Evolutionary conservation across 495 filamentous ascomycete genomes (phyloP).

Genomic region (Acidomyces sp.): DNA sequence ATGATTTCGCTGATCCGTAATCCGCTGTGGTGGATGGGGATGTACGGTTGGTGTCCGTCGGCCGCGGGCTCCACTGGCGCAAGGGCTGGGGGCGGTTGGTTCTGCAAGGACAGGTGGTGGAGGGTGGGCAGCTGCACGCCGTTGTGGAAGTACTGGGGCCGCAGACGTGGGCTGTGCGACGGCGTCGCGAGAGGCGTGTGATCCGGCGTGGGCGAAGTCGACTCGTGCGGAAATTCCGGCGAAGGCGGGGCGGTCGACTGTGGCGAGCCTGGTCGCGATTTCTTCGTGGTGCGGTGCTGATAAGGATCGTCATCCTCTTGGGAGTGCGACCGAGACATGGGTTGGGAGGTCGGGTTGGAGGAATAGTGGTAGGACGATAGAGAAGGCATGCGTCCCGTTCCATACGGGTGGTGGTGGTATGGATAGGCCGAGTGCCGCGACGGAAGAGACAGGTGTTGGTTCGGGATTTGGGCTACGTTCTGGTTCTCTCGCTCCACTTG

Average conservation of each 20-base stretch:
- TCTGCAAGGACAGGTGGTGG: slow-evolving; percentile 71
- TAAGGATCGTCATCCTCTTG: slow-evolving; percentile 72
- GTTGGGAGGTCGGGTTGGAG: slow-evolving; percentile 37
- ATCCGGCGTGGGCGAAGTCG: slow-evolving; percentile 87
- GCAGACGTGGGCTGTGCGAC: slow-evolving; percentile 83
- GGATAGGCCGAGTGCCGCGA: slow-evolving; percentile 43
- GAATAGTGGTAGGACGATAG: slow-evolving; percentile 66
- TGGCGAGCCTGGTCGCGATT: slow-evolving; percentile 82
- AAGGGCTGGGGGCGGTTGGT: slow-evolving; percentile 56
- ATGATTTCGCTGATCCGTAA: slow-evolving; percentile 87
- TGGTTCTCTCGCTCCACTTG: slow-evolving; percentile 69
- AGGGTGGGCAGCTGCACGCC: slow-evolving; percentile 77
- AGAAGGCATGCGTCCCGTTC: slow-evolving; percentile 44
- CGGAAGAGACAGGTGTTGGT: slow-evolving; percentile 46
- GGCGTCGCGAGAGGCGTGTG: slow-evolving; percentile 93
- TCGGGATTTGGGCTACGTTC: slow-evolving; percentile 35
- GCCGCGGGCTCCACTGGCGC: slow-evolving; percentile 80
- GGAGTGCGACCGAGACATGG: slow-evolving; percentile 84
- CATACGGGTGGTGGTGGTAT: slow-evolving; percentile 22
- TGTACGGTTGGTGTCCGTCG: slow-evolving; percentile 44
- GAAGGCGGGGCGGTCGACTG: slow-evolving; percentile 92
- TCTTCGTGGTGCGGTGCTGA: slow-evolving; percentile 62
- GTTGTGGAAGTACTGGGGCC: slow-evolving; percentile 48
- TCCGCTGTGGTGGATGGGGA: slow-evolving; percentile 47
- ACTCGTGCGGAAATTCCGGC: slow-evolving; percentile 95